Percentiles rank a stretch among this genome's conserved stretches.
phyloP scores from a whole-genome alignment of 1,284 basidiomycete species.

The Dichomitus squalens region DNA sequence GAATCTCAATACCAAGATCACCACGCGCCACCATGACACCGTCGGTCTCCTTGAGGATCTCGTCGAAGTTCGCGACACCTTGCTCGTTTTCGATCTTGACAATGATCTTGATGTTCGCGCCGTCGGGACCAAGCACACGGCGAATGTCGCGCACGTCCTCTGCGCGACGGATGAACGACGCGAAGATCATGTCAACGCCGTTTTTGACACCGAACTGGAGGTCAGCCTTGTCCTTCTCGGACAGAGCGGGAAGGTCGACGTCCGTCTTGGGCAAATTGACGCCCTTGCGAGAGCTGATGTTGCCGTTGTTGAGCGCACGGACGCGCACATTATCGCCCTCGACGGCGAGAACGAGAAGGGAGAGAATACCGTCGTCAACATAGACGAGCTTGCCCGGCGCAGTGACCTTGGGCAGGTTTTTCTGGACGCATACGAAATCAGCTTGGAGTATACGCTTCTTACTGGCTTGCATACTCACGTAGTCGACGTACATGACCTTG shows the following conservation, averaged over 20 bases:
- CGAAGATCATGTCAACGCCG: conserved; percentile 98
- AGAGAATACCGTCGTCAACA: conserved; percentile 96
- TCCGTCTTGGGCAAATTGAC: conserved; percentile 99
- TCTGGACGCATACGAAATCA: conserved; percentile 41
- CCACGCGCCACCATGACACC: conserved; percentile 99
- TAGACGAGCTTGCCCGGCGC: conserved; percentile 95
- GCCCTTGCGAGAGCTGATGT: conserved; percentile 95
- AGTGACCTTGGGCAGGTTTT: conserved; percentile 95
- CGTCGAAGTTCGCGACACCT: conserved; percentile 96
- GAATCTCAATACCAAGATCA: conserved; percentile 98
- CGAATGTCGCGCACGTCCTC: conserved; percentile 94
- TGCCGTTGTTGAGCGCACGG: conserved; percentile 91
- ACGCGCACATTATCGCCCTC: conserved; percentile 84
- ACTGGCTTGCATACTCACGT: conserved; percentile 54
- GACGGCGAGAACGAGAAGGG: conserved; percentile 89
- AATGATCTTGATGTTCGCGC: conserved; percentile 95
- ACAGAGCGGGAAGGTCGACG: conserved; percentile 97
- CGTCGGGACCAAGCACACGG: conserved; percentile 87
- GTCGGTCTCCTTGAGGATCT: conserved; percentile 90
- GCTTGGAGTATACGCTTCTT: background rate
- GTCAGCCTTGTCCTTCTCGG: conserved; percentile 98
- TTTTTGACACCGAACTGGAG: conserved; percentile 96
- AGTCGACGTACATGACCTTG: conserved; percentile 89
- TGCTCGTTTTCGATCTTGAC: conserved; percentile 99
- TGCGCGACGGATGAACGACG: conserved; percentile 94